These are phyloP conservation scores for Dryadomyces quercivorus DNA, from an alignment of 2,329 filamentous ascomycete species.

Conservation along the genomic window DNA sequence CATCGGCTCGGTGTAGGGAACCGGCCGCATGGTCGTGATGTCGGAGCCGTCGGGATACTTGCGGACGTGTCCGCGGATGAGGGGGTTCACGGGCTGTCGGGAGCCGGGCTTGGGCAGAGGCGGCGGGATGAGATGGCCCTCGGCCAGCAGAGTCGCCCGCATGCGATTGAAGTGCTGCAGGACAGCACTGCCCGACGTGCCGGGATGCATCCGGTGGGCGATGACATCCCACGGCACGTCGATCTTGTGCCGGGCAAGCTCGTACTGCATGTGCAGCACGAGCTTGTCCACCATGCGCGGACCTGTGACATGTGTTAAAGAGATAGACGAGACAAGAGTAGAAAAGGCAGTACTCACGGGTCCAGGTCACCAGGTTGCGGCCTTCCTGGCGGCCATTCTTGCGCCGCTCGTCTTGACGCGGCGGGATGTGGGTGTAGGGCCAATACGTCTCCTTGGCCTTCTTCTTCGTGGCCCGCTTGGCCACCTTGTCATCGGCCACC, in stretches of 20 bases:
- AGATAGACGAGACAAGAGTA: neutral
- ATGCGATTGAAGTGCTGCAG: constrained; percentile 24
- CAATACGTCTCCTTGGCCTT: constrained; percentile 2
- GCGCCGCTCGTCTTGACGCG: constrained; percentile 6
- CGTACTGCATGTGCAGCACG: constrained; percentile 27
- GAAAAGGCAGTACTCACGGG: constrained; percentile 22
- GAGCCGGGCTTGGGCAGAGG: constrained; percentile 16
- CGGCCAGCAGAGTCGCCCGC: constrained; percentile 20
- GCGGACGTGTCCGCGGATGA: constrained; percentile 23
- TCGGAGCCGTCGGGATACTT: constrained; percentile 13
- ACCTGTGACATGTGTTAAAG: constrained; percentile 17
- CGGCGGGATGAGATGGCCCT: constrained; percentile 31
- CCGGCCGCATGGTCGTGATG: constrained; percentile 16
- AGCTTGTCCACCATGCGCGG: constrained; percentile 34
- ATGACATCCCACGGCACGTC: constrained; percentile 26
- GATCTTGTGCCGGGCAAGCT: constrained; percentile 20
- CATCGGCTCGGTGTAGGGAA: constrained; percentile 20
- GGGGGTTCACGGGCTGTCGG: constrained; percentile 11
- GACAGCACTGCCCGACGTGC: constrained; percentile 26
- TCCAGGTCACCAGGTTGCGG: constrained; percentile 29
- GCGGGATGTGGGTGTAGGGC: constrained; percentile 10
- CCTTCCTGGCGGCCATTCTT: constrained; percentile 21
- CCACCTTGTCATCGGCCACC: neutral
- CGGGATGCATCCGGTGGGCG: constrained; percentile 28
- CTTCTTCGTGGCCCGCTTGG: neutral